These are phyloP conservation scores for Chrysochromulina tobinii DNA, from an alignment of 78 protist species.

Conservation along the genomic window DNA sequence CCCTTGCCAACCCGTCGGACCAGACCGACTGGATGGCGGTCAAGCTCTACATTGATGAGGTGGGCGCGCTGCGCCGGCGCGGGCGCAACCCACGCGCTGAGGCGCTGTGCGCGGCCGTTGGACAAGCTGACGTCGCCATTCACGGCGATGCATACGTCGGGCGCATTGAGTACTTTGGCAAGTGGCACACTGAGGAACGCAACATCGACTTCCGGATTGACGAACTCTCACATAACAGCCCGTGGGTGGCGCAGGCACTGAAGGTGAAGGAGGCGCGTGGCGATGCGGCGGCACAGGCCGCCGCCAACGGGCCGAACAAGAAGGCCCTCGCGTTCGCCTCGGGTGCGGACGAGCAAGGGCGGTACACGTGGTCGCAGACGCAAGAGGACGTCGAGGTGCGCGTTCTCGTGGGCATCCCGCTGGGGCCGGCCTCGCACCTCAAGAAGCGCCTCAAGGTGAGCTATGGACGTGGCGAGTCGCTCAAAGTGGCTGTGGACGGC, in stretches of 20 bases:
- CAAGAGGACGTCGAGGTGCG: conserved; percentile 14
- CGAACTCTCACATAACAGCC: background rate
- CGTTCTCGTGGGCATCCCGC: too few relatives aligned
- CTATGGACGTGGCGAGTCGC: background rate
- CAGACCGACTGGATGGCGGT: background rate
- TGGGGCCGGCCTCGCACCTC: too few relatives aligned
- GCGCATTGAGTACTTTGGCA: background rate
- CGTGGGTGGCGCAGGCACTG: background rate
- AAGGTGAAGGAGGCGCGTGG: background rate
- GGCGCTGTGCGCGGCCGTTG: background rate
- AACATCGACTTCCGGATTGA: background rate
- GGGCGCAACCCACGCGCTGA: background rate
- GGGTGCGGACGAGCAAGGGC: background rate
- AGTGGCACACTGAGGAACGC: too few relatives aligned
- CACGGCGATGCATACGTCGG: conserved; percentile 13
- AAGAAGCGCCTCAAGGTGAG: background rate
- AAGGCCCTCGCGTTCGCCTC: background rate
- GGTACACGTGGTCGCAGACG: background rate
- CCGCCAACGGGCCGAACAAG: background rate
- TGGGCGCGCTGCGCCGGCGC: background rate
- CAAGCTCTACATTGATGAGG: background rate
- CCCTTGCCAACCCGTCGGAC: background rate
- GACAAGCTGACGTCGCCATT: background rate
- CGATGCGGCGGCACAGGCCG: background rate
- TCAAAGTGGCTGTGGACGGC: background rate